Evolutionary conservation across 495 filamentous ascomycete genomes (phyloP).

Genomic region (Choiromyces venosus): DNA sequence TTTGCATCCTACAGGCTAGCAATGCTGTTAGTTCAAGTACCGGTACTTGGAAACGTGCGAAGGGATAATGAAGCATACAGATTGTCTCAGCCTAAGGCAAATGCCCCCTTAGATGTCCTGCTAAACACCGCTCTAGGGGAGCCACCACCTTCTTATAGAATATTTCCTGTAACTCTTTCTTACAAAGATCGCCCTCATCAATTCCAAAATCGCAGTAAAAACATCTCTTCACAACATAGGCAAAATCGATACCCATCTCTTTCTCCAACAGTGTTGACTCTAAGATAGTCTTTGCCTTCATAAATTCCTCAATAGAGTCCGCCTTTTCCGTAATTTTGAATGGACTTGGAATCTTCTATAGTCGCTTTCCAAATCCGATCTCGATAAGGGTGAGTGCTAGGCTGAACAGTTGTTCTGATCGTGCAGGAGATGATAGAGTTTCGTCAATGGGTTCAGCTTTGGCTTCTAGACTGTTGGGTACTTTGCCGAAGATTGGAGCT

Average conservation of each 20-base stretch:
- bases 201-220: constrained; percentile 17
- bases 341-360: constrained; percentile 16
- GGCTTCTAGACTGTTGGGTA: background rate
- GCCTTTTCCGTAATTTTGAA: background rate
- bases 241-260: constrained; percentile 18
- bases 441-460: background rate
- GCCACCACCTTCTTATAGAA: constrained; percentile 18
- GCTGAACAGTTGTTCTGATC: constrained; percentile 16
- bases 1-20: too few relatives aligned
- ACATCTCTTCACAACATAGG: constrained; percentile 12
- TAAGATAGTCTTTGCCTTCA: constrained; percentile 17
- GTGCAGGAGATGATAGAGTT: background rate
- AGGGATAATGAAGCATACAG: background rate
- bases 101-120: background rate
- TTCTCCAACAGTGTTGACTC: background rate
- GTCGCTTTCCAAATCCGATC: constrained; percentile 13
- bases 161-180: constrained; percentile 8
- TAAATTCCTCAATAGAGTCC: constrained; percentile 3
- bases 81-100: background rate
- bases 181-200: constrained; percentile 3
- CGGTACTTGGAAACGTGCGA: too few relatives aligned
- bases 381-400: constrained; percentile 24
- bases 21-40: too few relatives aligned
- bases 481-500: background rate
- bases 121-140: constrained; percentile 10